phyloP scores from a whole-genome alignment of 2,329 filamentous ascomycete species.

The Ophiosphaerella narmari region DNA sequence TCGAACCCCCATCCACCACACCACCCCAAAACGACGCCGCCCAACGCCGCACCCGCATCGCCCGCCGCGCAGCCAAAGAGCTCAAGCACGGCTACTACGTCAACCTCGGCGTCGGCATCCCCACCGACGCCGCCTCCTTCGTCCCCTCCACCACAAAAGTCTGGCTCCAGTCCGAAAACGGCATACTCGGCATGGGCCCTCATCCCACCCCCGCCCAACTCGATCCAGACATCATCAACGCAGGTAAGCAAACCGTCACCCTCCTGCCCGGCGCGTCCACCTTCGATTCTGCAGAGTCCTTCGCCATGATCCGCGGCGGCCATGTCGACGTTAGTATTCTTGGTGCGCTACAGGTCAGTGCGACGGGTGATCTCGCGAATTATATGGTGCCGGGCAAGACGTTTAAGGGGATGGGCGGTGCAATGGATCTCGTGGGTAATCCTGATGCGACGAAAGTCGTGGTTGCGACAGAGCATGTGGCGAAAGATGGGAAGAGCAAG shows the following conservation, averaged over 20 bases:
- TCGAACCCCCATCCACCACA: slow-evolving; percentile 21
- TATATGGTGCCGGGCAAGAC: slow-evolving; percentile 90
- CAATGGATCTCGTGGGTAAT: slow-evolving; percentile 89
- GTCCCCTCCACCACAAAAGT: slow-evolving; percentile 64
- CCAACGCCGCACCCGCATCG: slow-evolving; percentile 72
- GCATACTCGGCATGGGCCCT: slow-evolving; percentile 52
- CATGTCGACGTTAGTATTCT: slow-evolving; percentile 87
- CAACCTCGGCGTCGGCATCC: slow-evolving; percentile 90
- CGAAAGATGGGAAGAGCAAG: slow-evolving; percentile 90
- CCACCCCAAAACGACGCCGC: slow-evolving; percentile 11
- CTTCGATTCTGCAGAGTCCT: slow-evolving; percentile 86
- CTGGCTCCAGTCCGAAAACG: slow-evolving; percentile 61
- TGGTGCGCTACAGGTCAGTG: slow-evolving; percentile 86
- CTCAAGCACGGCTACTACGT: slow-evolving; percentile 96
- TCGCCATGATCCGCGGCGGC: slow-evolving; percentile 90
- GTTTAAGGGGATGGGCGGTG: slow-evolving; percentile 86
- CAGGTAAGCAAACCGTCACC: slow-evolving; percentile 91
- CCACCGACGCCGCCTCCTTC: slow-evolving; percentile 84
- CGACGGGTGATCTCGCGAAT: slow-evolving; percentile 80
- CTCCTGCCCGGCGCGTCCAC: slow-evolving; percentile 77
- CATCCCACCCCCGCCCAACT: slow-evolving; percentile 66
- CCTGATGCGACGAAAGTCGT: slow-evolving; percentile 84
- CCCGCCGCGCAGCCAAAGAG: slow-evolving; percentile 82
- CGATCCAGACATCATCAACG: slow-evolving; percentile 88
- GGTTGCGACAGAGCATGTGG: slow-evolving; percentile 91